Conservation (phyloP, 139 green algal genomes). For the Tetraselmis striata region DNA sequence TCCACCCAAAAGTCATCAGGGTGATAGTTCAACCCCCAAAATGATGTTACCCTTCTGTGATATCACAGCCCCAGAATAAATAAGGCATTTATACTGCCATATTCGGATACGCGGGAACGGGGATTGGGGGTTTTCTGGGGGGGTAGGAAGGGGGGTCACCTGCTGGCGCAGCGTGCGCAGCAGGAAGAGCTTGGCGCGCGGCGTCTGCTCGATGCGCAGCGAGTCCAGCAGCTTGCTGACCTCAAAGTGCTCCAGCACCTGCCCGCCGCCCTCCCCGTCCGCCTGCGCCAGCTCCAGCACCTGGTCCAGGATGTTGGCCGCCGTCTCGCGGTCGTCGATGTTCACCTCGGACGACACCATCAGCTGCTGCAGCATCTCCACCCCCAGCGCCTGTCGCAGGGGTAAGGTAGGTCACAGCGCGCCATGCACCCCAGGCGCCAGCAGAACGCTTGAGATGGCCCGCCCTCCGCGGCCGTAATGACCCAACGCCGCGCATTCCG, state of each 20-base stretch:
- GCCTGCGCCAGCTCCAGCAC: background rate
- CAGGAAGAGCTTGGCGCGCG: background rate
- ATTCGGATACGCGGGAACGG: too few species aligned
- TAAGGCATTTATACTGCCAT: too few species aligned
- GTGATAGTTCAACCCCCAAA: too few species aligned
- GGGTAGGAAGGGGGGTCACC: background rate
- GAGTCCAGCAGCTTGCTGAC: background rate
- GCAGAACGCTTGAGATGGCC: too few species aligned
- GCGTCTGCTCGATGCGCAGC: background rate
- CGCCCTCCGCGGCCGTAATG: too few species aligned
- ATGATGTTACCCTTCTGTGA: too few species aligned
- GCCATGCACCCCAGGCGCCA: too few species aligned
- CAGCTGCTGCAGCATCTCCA: background rate
- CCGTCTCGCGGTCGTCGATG: background rate
- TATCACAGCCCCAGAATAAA: too few species aligned
- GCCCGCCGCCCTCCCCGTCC: background rate
- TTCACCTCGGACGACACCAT: background rate
- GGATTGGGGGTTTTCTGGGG: too few species aligned
- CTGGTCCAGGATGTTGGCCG: background rate
- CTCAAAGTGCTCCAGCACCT: background rate
- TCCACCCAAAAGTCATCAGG: too few species aligned
- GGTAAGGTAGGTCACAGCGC: too few species aligned
- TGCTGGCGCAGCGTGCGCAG: background rate
- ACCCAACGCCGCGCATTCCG: too few species aligned
- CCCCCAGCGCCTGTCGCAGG: background rate